These are phyloP conservation scores for Dictyostelium capitatum DNA, from an alignment of 78 protist genomes.

Conservation along the genomic window DNA sequence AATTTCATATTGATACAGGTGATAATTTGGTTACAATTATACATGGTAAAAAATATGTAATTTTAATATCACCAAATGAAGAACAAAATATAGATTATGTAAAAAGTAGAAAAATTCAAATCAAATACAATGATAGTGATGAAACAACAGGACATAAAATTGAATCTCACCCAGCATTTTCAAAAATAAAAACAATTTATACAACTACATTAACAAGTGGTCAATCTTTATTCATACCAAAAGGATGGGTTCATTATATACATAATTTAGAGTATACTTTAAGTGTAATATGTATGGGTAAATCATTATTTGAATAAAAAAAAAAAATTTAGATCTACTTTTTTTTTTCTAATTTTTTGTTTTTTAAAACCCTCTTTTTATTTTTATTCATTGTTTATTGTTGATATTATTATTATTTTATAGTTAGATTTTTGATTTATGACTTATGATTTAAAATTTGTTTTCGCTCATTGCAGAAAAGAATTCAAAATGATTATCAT, in stretches of 20 bases:
- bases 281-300: no score
- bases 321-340: no score
- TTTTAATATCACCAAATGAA: slow-evolving; percentile 47
- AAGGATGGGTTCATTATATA: slow-evolving; percentile 28
- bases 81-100: not conserved
- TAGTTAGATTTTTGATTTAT: no score
- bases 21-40: slow-evolving; percentile 52
- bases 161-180: slow-evolving; percentile 29
- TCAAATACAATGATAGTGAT: not conserved
- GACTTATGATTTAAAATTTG: no score
- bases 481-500: no score
- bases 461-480: no score
- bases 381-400: no score
- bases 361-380: no score
- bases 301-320: no score
- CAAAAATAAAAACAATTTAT: not conserved
- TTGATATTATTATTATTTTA: no score
- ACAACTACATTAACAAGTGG: slow-evolving; percentile 4
- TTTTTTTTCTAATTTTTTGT: no score
- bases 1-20: slow-evolving; percentile 62
- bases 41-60: slow-evolving; percentile 19
- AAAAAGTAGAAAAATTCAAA: not conserved
- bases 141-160: not conserved
- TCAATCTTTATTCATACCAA: slow-evolving; percentile 41
- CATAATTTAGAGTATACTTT: no score